Evolutionary conservation across 1,139 yeast genomes (phyloP), one percentile per base, ranked within the genome.

Genomic region (Lodderomyces oxycetoniae): DNA sequence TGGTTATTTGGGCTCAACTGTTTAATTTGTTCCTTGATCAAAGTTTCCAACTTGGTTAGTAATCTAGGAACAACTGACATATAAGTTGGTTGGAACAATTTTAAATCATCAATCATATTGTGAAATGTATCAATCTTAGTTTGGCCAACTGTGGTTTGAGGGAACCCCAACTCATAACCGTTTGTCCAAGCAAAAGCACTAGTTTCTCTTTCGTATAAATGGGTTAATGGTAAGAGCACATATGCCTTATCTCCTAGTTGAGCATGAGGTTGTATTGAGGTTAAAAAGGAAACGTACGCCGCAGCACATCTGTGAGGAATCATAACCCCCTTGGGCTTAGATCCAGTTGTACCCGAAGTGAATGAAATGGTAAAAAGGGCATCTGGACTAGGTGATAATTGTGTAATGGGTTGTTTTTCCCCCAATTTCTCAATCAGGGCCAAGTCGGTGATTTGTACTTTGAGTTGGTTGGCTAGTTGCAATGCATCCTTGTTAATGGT

Each of bases 301-400:
- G 72, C 60, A 2, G 75, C 67, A 39, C 61, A 63, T 19, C 57
- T 56, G 34, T 80, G 86, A 3, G 74, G 59, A 41, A 79, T 53
- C 33, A 73, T 69, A 5, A 77, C 87, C 28, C 87, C 87, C 53
- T 80, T 80, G 14, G 87, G 87, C 36, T 61, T 53, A 8, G 61
- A 37, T 6, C 85, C 85, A 4, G 87, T 79, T 16, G 88, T 78
- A 7, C 88, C 87, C 8, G 85, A 77, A 9, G 91, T 82, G 57
- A 80, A 82, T 15, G 81, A 77, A 42, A 82, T 74, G 30, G 88
- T 79, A 44, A 74, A 72, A n/a, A 72, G 43, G 13, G 78, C 65
- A 9, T 72, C 67, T 1, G 74, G 66, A 0, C 50, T 49, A 4
- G 87, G 82, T 6, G 77, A 73, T 27, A 61, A 55, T 33, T 64